Evolutionary conservation across 108 stramenopile species (phyloP).

Genomic region (Nitzschia palea): DNA sequence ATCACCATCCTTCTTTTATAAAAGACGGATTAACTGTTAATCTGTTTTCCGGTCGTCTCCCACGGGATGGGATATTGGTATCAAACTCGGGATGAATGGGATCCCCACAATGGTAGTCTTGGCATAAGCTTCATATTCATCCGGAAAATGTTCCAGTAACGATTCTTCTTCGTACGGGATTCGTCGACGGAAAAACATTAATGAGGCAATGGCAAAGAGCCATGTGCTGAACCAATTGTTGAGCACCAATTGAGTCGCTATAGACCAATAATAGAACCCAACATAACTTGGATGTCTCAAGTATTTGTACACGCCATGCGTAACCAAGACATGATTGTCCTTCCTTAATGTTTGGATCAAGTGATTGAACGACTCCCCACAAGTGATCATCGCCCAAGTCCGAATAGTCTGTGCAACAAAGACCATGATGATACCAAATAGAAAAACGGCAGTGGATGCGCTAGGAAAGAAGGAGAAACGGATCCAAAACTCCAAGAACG

Average conservation of each 20-base stretch:
- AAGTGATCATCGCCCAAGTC: constrained; percentile 88
- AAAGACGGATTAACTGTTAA: background rate
- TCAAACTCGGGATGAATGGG: constrained; percentile 64
- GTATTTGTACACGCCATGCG: constrained; percentile 81
- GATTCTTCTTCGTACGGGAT: constrained; percentile 92
- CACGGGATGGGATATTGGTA: background rate
- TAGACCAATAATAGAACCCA: constrained; percentile 96
- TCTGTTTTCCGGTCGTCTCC: background rate
- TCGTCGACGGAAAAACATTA: constrained; percentile 86
- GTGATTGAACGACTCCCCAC: constrained; percentile 94
- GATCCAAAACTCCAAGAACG: constrained; percentile 83
- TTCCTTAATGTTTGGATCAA: constrained; percentile 84
- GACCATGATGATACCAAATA: constrained; percentile 64
- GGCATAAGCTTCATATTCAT: constrained; percentile 80
- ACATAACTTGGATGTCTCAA: constrained; percentile 96
- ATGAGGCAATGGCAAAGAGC: constrained; percentile 67
- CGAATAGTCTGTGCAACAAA: constrained; percentile 79
- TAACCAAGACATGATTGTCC: constrained; percentile 87
- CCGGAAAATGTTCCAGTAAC: constrained; percentile 66
- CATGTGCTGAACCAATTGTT: constrained; percentile 73
- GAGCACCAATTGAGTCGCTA: constrained; percentile 88
- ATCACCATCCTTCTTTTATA: too few species aligned
- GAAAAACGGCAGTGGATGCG: background rate
- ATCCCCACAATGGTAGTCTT: constrained; percentile 78
- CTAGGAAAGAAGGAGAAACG: constrained; percentile 59